Percentiles rank a stretch among this genome's conserved stretches.
phyloP scores from a whole-genome alignment of 495 filamentous ascomycete genomes.

The Aspergillus cavernicola region DNA sequence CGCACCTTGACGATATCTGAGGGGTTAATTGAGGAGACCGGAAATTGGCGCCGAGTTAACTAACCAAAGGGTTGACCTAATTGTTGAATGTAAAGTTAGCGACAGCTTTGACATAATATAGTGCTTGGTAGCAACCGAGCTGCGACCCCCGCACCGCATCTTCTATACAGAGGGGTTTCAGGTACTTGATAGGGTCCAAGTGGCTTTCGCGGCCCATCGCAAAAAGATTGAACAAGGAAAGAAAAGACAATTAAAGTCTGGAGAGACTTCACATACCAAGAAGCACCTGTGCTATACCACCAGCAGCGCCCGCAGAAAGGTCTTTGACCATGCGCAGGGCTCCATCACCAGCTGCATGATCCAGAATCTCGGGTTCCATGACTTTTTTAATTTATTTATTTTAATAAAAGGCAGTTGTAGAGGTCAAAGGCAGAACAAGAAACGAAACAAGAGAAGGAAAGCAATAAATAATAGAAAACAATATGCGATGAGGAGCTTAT shows the following conservation, averaged over 20 bases:
- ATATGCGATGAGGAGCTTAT: constrained; percentile 22
- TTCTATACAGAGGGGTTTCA: neutral
- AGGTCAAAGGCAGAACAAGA: neutral
- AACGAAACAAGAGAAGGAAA: neutral
- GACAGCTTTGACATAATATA: neutral
- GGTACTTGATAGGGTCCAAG: neutral
- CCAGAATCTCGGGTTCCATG: constrained; percentile 40
- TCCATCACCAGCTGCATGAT: constrained; percentile 28
- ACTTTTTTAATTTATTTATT: too few relatives aligned
- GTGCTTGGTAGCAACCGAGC: neutral
- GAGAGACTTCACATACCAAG: constrained; percentile 63
- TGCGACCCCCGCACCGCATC: neutral
- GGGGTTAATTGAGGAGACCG: constrained; percentile 15
- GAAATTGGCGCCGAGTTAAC: constrained; percentile 10
- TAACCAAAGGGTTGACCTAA: constrained; percentile 89
- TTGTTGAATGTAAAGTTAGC: constrained; percentile 21
- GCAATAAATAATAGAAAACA: constrained; percentile 12
- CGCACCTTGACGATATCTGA: constrained; percentile 97
- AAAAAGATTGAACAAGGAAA: neutral
- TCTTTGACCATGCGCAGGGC: constrained; percentile 75
- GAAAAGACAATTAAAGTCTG: neutral
- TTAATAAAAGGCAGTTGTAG: too few relatives aligned
- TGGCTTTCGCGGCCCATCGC: neutral
- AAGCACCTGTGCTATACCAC: constrained; percentile 91
- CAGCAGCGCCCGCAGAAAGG: constrained; percentile 82